Conservation (phyloP, 305 asterid species). For the Solanum hybrid region DNA sequence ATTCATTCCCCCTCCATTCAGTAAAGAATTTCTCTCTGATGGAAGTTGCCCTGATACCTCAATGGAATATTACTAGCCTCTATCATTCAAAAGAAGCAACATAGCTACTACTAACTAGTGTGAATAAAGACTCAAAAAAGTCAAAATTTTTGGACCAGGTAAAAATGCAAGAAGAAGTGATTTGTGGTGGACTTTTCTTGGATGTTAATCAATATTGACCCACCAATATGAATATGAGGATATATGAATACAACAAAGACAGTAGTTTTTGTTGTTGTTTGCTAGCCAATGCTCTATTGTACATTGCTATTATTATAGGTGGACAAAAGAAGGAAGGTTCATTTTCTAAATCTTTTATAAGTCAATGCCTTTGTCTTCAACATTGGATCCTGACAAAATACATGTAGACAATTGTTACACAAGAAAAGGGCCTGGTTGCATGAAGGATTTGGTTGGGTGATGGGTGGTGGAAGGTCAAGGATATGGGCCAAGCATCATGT, state of each 20-base stretch:
- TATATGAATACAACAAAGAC: not conserved
- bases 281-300: constrained; percentile 12
- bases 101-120: constrained; percentile 12
- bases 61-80: constrained; percentile 46
- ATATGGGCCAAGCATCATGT: not conserved
- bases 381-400: constrained; percentile 13
- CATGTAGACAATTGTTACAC: constrained; percentile 1
- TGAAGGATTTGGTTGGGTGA: not conserved
- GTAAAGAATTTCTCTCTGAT: constrained; percentile 40
- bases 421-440: not conserved
- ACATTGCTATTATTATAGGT: constrained; percentile 4
- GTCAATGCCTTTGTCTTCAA: constrained; percentile 25
- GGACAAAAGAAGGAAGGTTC: constrained; percentile 15
- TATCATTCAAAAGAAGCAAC: not conserved
- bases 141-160: constrained; percentile 1
- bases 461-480: not conserved
- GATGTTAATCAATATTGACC: not conserved
- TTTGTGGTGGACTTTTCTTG: not conserved
- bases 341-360: constrained; percentile 3
- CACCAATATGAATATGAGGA: not conserved
- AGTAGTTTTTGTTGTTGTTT: constrained; percentile 5
- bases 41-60: constrained; percentile 51
- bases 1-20: constrained; percentile 47
- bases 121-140: not conserved
- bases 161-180: not conserved